Percentiles rank a stretch among this genome's conserved stretches.
These are phyloP conservation scores for Chalara sp. DNA, from an alignment of 2,329 filamentous ascomycete genomes.

Conservation along the genomic window DNA sequence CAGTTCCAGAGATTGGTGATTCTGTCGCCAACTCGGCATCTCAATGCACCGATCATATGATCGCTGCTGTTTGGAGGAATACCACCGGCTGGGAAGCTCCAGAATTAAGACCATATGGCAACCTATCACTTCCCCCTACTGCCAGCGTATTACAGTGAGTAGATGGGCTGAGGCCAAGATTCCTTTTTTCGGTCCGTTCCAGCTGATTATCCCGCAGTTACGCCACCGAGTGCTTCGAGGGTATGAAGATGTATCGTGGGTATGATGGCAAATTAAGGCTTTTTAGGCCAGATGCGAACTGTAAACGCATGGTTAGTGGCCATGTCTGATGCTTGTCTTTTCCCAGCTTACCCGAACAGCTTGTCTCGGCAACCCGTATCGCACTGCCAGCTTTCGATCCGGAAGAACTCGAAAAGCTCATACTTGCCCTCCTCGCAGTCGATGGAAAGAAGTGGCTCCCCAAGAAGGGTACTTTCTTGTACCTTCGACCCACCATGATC, in stretches of 20 bases:
- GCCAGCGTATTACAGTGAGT: constrained; percentile 66
- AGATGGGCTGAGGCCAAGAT: neutral
- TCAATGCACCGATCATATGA: constrained; percentile 75
- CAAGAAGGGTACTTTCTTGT: constrained; percentile 65
- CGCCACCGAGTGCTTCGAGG: constrained; percentile 87
- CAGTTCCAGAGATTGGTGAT: constrained; percentile 43
- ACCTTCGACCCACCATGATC: constrained; percentile 76
- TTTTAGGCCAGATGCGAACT: constrained; percentile 56
- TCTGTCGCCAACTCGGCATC: constrained; percentile 24
- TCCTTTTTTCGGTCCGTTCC: neutral
- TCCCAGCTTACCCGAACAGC: constrained; percentile 1
- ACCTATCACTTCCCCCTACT: constrained; percentile 71
- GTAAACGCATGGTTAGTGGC: constrained; percentile 25
- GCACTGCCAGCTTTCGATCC: constrained; percentile 69
- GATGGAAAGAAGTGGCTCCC: constrained; percentile 79
- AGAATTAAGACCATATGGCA: constrained; percentile 70
- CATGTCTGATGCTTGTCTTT: neutral
- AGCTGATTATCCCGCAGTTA: constrained; percentile 37
- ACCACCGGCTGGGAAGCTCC: constrained; percentile 66
- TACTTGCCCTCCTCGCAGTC: constrained; percentile 62
- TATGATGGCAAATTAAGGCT: constrained; percentile 56
- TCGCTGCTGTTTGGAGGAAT: constrained; percentile 62
- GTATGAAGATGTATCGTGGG: constrained; percentile 77
- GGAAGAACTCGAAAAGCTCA: constrained; percentile 65
- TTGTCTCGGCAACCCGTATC: constrained; percentile 57